These are phyloP conservation scores for Kalanchoe fedtschenkoi DNA, from an alignment of 164 flowering plant genomes.

Conservation along the genomic window DNA sequence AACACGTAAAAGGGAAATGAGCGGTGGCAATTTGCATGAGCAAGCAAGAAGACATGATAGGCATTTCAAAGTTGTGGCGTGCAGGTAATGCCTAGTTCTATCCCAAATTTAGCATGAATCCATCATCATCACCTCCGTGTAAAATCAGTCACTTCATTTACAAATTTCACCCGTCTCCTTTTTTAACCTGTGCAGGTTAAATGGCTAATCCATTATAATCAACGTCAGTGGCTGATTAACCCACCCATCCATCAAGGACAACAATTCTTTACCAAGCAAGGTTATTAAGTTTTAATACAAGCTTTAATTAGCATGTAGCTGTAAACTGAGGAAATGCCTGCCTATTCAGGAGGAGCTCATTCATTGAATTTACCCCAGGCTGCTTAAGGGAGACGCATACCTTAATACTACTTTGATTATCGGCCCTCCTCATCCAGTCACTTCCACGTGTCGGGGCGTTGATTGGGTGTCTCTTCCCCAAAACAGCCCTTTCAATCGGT, in stretches of 20 bases:
- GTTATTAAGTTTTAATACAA: no score
- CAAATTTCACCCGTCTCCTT: background rate
- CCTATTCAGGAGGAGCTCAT: no score
- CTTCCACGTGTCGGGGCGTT: no score
- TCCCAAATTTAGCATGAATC: background rate
- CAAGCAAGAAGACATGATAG: background rate
- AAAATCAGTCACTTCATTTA: background rate
- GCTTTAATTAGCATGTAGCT: no score
- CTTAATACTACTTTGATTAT: no score
- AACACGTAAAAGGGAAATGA: background rate
- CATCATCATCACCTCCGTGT: background rate
- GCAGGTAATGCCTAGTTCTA: background rate
- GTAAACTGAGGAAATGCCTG: no score
- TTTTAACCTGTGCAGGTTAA: no score
- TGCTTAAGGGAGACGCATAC: no score
- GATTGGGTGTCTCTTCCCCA: no score
- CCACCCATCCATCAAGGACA: background rate
- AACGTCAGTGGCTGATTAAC: background rate
- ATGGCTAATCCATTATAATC: background rate
- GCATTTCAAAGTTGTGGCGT: constrained; percentile 2
- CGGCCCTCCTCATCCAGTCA: no score
- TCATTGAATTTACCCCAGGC: no score
- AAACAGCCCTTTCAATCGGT: no score
- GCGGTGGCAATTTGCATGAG: constrained; percentile 1
- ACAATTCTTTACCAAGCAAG: background rate